Base-by-base conservation (phyloP, 179 eudicot genomes). In the Spergularia azorica region DNA sequence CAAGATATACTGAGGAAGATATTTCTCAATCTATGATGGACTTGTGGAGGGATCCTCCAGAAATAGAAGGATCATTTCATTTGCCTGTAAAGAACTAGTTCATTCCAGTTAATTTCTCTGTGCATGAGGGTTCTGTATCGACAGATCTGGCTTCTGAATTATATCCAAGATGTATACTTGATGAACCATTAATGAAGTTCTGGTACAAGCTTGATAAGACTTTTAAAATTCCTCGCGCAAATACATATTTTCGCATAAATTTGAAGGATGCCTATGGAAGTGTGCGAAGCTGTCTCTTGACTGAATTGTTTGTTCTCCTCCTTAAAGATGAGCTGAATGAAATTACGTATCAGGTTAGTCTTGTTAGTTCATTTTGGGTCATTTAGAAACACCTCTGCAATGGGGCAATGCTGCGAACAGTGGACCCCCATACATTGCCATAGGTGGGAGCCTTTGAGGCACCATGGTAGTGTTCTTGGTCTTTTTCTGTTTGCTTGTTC, bases 251-350 rank as follows among this genome's bases (percentile, higher is more conserved):
- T 74, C 99, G 95, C 62, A 80, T 91, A 56, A 87, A 89, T 67
- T 70, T 95, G 76, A 93, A 85, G 77, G 96, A 90, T 70, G 99
- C 89, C 76, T 88, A 85, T 83, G 71, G 70, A 73, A 85, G 80
- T 79, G 78, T 90, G 59, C 88, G 85, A 84, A 90, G 87, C 81
- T 84, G 82, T 82, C 70, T 95, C 77, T 82, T 95, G 91, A 95
- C 98, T 76, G 99, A 95, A 82, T 77, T 95, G 81, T 93, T 89
- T 79, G 83, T 90, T 81, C 86, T 72, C 62, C 95, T 95, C 68
- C 90, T 93, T 39, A 95, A 94, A 81, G 99, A 95, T 82, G 97
- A 91, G 85, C 90, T 95, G 75, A 95, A 95, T 86, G 99, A 95
- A 82, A 84, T 87, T 75, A 79, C 90, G 21, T 93, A 95, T 83